Evolutionary conservation across 2,329 filamentous ascomycete genomes (phyloP).

Genomic region (Rhexocercosporidium sp.): DNA sequence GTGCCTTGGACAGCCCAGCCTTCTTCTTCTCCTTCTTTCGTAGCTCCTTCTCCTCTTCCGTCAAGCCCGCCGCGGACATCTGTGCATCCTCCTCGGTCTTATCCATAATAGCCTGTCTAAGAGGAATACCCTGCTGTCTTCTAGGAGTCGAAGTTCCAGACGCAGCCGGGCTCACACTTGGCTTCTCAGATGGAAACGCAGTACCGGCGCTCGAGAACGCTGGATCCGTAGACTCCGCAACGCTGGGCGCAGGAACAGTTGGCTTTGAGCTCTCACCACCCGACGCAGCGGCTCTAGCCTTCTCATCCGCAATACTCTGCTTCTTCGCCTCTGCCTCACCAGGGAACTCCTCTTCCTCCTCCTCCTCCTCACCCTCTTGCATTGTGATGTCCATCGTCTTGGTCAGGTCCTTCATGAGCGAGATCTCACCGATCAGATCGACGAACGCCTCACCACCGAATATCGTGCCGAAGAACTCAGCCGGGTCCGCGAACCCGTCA

Average conservation of each 20-base stretch:
- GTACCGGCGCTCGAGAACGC: conserved; percentile 24
- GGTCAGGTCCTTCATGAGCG: conserved; percentile 96
- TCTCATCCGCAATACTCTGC: conserved; percentile 52
- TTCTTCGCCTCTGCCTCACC: conserved; percentile 61
- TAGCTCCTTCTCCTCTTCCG: conserved; percentile 75
- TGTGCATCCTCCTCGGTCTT: conserved; percentile 79
- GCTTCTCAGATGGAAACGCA: conserved; percentile 37
- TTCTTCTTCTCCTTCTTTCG: conserved; percentile 90
- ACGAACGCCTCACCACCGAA: conserved; percentile 96
- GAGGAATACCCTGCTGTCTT: conserved; percentile 60
- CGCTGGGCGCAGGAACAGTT: conserved; percentile 27
- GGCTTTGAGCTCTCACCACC: conserved; percentile 17
- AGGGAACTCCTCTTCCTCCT: conserved; percentile 65
- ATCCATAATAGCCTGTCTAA: conserved; percentile 87
- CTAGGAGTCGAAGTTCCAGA: conserved; percentile 50
- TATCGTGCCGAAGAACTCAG: conserved; percentile 98
- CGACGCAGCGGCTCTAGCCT: conserved; percentile 31
- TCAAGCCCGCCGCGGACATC: conserved; percentile 67
- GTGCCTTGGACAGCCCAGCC: conserved; percentile 84
- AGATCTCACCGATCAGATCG: conserved; percentile 98
- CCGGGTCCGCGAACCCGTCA: conserved; percentile 92
- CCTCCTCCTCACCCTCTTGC: conserved; percentile 71
- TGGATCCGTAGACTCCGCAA: conserved; percentile 31
- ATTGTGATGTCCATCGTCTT: conserved; percentile 98
- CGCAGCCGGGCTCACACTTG: conserved; percentile 40